Base-by-base conservation (phyloP, 148 eudicot genomes). In the Vaccinium myrtillus region DNA sequence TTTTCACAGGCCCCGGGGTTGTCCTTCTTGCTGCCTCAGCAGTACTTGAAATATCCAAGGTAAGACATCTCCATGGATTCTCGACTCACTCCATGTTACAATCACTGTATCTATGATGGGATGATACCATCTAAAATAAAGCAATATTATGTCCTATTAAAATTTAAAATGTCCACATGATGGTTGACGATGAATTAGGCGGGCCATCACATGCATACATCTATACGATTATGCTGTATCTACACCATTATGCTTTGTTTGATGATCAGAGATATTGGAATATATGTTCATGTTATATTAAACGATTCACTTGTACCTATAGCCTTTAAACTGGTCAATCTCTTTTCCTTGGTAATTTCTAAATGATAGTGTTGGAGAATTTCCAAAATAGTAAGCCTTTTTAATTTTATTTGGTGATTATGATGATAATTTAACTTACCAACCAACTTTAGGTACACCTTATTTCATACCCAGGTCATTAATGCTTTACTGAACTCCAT, bases 1-100 rank as follows among this genome's bases (percentile, higher is more conserved):
- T 91, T 85, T 78, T 78, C 75, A 91, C 93, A 96, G 99, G 99
- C 99, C 88, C 98, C 99, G 48, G 99, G 99, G 81, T 87, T 96
- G 86, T 93, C 95, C 49, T 96, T 96, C 90, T 91, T 96, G 94
- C 86, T 96, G 90, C 99, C 99, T 50, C 78, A 82, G 82, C 97
- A 92, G 79, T 96, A 90, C 88, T 48, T 83, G 85, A 84, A 93
- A 82, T 96, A 94, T 86, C 99, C 99, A 67, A 96, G 98, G 99
- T 92, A 90, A 87, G 89, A 77, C 27, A 49, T 82, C 71, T 49
- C 12, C 50, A 63, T 55, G 27, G 67, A 51, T 85, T 84, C 58
- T 81, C 77, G 15, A 6, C 8, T 50, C 79, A 43, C 46, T 43
- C 46, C 46, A 81, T 50, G 75, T 9, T 67, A 25, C 76, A 32